Evolutionary conservation across 1,284 basidiomycete genomes (phyloP), one percentile per base, ranked within the genome.

Genomic region (Bjerkandera adusta): DNA sequence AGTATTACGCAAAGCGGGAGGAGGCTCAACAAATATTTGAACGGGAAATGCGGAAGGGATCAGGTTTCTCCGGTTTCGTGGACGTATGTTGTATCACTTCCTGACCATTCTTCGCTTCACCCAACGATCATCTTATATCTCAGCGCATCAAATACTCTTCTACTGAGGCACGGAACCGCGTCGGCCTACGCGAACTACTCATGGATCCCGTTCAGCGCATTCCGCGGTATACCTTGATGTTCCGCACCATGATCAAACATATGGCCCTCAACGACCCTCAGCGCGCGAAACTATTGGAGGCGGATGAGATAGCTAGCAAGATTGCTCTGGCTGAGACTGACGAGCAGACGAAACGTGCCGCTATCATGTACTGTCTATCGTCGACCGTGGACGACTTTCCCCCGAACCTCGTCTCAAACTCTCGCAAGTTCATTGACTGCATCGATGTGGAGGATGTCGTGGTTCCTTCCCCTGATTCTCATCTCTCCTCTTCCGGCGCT

Each of bases 131-230:
- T n/a, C n/a, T n/a, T n/a, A n/a, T n/a, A n/a, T n/a, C 20, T 16
- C 56, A 94, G 91, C 83, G 85, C 45, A 89, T 92, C 56, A 96
- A 97, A 72, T 93, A 95, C 61, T 84, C 89, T 52, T 83, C 84
- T 3, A 77, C 85, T 11, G 93, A 93, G 48, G 72, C 83, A 29
- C 82, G 78, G 54, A 96, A 94, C 61, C 84, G 89, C 49, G 81
- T 95, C 39, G 94, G 96, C 11, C 75, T 99, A 33, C 82, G 92
- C 16, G 96, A 99, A 66, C 80, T 99, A 34, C 75, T 99, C 34
- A 97, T 98, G 83, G 97, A 99, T 61, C 97, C 97, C n/a, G 92
- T 98, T n/a, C 97, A 99, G 65, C 85, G 97, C 22, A 92, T 99
- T 54, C 95, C 97, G 1, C 78, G 96, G 47, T 99, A 99, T 68